Evolutionary conservation across 2,329 filamentous ascomycete species (phyloP).

Genomic region (Fusarium denticulatum): DNA sequence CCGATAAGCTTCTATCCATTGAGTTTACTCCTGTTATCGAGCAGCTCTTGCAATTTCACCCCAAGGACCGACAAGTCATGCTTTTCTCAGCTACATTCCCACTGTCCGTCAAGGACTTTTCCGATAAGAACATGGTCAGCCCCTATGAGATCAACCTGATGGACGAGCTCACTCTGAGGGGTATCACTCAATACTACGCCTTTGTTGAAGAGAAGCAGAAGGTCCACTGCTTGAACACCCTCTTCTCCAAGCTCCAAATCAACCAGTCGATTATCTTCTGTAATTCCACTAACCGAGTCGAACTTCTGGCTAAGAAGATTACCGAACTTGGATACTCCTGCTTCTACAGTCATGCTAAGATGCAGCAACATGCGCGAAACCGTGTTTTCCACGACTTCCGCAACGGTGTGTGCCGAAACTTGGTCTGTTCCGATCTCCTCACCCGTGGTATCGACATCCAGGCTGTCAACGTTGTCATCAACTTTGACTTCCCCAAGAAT

Average conservation of each 20-base stretch:
- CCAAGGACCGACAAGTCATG: conserved; percentile 98
- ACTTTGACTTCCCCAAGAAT: conserved; percentile 99
- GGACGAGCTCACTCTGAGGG: conserved; percentile 97
- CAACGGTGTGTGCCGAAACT: conserved; percentile 96
- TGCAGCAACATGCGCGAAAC: conserved; percentile 96
- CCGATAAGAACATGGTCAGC: conserved; percentile 95
- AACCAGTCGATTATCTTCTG: conserved; percentile 99
- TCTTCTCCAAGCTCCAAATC: conserved; percentile 99
- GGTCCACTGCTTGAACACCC: conserved; percentile 97
- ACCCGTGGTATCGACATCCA: conserved; percentile 99
- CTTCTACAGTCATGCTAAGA: conserved; percentile 98
- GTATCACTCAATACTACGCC: conserved; percentile 99
- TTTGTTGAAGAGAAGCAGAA: conserved; percentile 99
- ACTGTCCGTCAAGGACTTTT: conserved; percentile 96
- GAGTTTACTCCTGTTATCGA: conserved; percentile 99
- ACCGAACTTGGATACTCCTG: conserved; percentile 99
- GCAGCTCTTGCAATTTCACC: conserved; percentile 92
- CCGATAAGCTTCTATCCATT: conserved; percentile 94
- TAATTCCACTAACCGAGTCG: conserved; percentile 98
- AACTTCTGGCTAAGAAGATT: conserved; percentile 98
- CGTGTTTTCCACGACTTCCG: conserved; percentile 99
- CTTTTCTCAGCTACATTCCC: conserved; percentile 99
- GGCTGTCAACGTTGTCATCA: conserved; percentile 99
- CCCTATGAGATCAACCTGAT: conserved; percentile 99
- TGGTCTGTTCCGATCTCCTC: conserved; percentile 96